phyloP scores from a whole-genome alignment of 345 rosid genomes.

The Cardamine resedifolia region DNA sequence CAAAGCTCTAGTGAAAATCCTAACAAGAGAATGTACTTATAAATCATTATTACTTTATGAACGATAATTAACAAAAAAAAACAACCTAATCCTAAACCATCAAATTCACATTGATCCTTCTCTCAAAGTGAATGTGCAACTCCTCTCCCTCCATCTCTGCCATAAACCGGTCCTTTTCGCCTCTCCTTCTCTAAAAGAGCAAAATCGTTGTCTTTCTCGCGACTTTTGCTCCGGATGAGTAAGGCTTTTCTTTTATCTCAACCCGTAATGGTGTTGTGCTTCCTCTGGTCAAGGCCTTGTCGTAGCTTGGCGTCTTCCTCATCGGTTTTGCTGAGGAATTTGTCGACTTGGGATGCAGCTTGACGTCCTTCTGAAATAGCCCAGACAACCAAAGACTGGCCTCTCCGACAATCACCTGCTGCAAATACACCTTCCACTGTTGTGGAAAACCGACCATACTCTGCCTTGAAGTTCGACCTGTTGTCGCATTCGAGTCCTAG shows the following conservation, averaged over 20 bases:
- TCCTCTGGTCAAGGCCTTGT: conserved; percentile 40
- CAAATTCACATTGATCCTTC: neutral
- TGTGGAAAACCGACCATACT: conserved; percentile 86
- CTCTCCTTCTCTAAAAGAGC: neutral
- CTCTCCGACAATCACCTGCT: conserved; percentile 97
- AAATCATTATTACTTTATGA: conserved; percentile 3
- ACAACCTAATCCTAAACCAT: conserved; percentile 25
- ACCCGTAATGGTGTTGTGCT: conserved; percentile 1
- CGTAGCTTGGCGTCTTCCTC: conserved; percentile 26
- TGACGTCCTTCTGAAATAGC: conserved; percentile 98
- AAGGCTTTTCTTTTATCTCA: neutral
- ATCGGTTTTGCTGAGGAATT: conserved; percentile 48
- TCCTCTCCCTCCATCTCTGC: conserved; percentile 1
- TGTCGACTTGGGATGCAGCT: conserved; percentile 89
- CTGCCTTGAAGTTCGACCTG: conserved; percentile 90
- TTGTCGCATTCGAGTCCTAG: conserved; percentile 80
- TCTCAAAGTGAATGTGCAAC: neutral
- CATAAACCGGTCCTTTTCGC: neutral
- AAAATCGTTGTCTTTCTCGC: neutral
- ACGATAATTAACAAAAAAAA: conserved; percentile 18
- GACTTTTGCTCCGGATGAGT: conserved; percentile 31
- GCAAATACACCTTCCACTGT: conserved; percentile 86
- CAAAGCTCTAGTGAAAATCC: conserved; percentile 14
- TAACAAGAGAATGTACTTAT: conserved; percentile 16
- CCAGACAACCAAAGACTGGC: conserved; percentile 98